These are phyloP conservation scores for Austroboletus festivus DNA, from an alignment of 768 basidiomycete genomes.

Conservation along the genomic window DNA sequence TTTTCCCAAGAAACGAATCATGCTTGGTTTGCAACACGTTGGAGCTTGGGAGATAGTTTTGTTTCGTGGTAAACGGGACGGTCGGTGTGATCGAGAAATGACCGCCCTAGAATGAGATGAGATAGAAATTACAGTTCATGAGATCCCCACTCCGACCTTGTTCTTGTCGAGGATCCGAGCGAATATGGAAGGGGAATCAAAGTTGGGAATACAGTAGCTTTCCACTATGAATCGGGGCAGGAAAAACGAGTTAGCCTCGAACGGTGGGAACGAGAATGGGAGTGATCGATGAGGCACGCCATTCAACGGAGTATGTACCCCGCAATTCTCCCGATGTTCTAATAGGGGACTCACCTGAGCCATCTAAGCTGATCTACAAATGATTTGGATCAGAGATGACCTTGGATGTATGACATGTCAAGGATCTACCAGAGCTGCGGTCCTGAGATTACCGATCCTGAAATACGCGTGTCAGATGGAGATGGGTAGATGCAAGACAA, in stretches of 20 bases:
- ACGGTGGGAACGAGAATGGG: too few relatives aligned
- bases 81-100: constrained; percentile 88
- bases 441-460: constrained; percentile 82
- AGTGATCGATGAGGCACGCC: too few relatives aligned
- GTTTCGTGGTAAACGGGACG: constrained; percentile 67
- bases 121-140: not conserved
- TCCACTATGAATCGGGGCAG: constrained; percentile 53
- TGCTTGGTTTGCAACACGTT: constrained; percentile 86
- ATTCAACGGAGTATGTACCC: not conserved
- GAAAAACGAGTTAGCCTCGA: constrained; percentile 3
- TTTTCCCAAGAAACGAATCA: not conserved
- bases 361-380: constrained; percentile 67
- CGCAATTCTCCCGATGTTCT: not conserved
- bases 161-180: constrained; percentile 86
- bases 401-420: not conserved
- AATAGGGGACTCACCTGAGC: constrained; percentile 56
- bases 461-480: constrained; percentile 12
- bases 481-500: not conserved
- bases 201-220: constrained; percentile 89
- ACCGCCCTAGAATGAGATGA: constrained; percentile 55
- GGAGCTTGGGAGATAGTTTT: constrained; percentile 79
- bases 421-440: constrained; percentile 62
- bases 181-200: constrained; percentile 91
- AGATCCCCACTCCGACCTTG: constrained; percentile 39
- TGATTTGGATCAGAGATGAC: constrained; percentile 4